Evolutionary conservation across 768 basidiomycete species (phyloP).

Genomic region (Amanita pseudoporphyria): DNA sequence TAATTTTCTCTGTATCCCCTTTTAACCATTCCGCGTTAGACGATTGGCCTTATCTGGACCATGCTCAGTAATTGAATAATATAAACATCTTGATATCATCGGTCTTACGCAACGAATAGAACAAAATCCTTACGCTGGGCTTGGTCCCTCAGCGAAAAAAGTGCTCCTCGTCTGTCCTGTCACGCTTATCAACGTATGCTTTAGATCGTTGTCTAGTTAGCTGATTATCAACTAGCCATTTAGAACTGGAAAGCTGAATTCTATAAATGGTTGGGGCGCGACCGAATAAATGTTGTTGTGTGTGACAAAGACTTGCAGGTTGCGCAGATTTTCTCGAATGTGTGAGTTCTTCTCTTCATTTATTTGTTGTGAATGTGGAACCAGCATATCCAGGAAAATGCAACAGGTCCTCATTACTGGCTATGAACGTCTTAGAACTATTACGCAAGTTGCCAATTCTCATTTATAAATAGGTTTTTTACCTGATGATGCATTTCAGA

Average conservation of each 20-base stretch:
- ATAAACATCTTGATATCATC: neutral
- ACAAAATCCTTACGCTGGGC: constrained; percentile 71
- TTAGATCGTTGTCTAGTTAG: neutral
- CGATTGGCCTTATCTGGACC: constrained; percentile 89
- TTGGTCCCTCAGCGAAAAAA: constrained; percentile 56
- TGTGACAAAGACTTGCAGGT: constrained; percentile 36
- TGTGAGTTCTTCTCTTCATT: constrained; percentile 31
- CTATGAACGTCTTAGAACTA: constrained; percentile 81
- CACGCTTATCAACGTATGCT: constrained; percentile 66
- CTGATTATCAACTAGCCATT: constrained; percentile 1
- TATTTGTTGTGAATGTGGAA: neutral
- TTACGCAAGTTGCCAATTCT: constrained; percentile 47
- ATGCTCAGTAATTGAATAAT: constrained; percentile 53
- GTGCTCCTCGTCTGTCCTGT: constrained; percentile 93
- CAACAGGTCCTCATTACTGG: constrained; percentile 91
- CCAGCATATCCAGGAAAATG: constrained; percentile 36
- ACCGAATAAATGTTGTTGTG: constrained; percentile 35
- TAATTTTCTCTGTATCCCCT: neutral
- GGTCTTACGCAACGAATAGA: constrained; percentile 30
- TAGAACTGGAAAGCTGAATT: constrained; percentile 97
- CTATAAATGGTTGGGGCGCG: constrained; percentile 76
- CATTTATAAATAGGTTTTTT: neutral
- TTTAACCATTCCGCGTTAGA: constrained; percentile 34
- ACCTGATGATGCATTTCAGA: constrained; percentile 8
- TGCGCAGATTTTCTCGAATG: constrained; percentile 58